phyloP scores from a whole-genome alignment of 1,139 yeast species.

The Geotrichum aggregatum region DNA sequence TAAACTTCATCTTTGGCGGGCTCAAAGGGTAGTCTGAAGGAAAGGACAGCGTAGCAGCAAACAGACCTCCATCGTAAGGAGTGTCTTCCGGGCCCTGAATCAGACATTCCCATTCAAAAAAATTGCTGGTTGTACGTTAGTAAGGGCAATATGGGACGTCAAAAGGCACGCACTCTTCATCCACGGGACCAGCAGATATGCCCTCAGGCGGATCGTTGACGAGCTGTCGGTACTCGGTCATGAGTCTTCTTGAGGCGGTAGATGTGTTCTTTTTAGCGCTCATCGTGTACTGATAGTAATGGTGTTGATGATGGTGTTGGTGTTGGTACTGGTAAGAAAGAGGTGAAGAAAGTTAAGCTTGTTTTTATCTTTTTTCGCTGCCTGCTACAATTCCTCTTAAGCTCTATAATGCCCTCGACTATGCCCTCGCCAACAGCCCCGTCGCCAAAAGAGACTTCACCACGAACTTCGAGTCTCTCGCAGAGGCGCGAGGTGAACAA shows the following conservation, averaged over 20 bases:
- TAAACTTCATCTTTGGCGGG: slow-evolving; percentile 82
- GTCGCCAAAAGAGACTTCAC: not conserved
- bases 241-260: slow-evolving; percentile 80
- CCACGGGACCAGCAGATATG: slow-evolving; percentile 83
- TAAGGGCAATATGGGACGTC: not conserved
- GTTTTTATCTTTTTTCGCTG: not conserved
- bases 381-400: not conserved
- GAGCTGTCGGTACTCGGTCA: slow-evolving; percentile 81
- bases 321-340: not conserved
- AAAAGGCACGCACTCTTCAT: slow-evolving; percentile 49
- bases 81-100: slow-evolving; percentile 92
- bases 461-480: not conserved
- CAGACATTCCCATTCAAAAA: slow-evolving; percentile 87
- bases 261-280: slow-evolving; percentile 13
- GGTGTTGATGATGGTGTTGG: not conserved
- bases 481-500: not conserved
- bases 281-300: not conserved
- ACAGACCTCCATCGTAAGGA: slow-evolving; percentile 89
- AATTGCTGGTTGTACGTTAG: slow-evolving; percentile 40
- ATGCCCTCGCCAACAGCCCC: not conserved
- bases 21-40: slow-evolving; percentile 87
- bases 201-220: slow-evolving; percentile 90
- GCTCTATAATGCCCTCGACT: not conserved
- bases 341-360: not conserved
- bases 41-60: slow-evolving; percentile 76